phyloP scores from a whole-genome alignment of 257 asterid genomes.

The Echites panduratus region DNA sequence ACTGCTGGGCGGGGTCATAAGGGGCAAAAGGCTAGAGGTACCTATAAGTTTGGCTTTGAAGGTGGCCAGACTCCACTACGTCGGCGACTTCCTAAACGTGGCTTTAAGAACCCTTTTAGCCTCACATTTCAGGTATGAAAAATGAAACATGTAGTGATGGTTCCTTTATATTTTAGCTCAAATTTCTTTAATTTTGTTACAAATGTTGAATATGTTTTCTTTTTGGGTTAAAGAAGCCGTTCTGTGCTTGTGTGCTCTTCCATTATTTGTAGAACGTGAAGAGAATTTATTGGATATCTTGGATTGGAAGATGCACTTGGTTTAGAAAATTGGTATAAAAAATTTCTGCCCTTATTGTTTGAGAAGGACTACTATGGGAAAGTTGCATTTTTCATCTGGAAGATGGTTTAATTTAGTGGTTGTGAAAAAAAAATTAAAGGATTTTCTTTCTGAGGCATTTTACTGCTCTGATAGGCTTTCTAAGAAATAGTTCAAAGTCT shows the following conservation, averaged over 20 bases:
- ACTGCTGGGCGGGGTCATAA: conserved; percentile 97
- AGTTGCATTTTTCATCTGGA: too few relatives aligned
- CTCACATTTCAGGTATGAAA: conserved; percentile 76
- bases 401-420: too few relatives aligned
- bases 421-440: too few relatives aligned
- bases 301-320: not conserved
- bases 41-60: conserved; percentile 83
- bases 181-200: not conserved
- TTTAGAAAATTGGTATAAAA: not conserved
- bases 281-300: not conserved
- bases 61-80: conserved; percentile 98
- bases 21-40: conserved; percentile 93
- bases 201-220: not conserved
- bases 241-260: not conserved
- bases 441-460: too few relatives aligned
- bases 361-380: not conserved
- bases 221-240: not conserved
- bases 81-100: conserved; percentile 86
- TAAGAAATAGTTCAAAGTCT: too few relatives aligned
- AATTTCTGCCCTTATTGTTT: not conserved
- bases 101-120: conserved; percentile 78
- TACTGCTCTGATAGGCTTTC: too few relatives aligned
- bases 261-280: not conserved
- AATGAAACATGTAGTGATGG: not conserved
- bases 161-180: not conserved